These are phyloP conservation scores for Porodaedalea pini DNA, from an alignment of 1,284 basidiomycete genomes.

Conservation along the genomic window DNA sequence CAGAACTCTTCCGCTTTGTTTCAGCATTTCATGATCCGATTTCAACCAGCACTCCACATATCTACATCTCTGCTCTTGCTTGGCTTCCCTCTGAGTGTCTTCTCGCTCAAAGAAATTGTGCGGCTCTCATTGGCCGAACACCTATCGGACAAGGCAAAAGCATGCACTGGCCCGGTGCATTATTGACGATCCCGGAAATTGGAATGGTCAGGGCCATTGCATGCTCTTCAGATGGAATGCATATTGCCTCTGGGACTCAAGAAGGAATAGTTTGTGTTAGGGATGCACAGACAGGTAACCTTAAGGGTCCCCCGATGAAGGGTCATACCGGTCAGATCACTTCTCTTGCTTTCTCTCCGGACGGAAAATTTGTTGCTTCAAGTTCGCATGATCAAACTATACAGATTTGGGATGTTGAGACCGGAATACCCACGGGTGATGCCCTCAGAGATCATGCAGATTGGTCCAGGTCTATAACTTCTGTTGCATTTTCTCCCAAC, in stretches of 20 bases:
- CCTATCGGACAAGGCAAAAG: neutral
- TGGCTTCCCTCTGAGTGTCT: slow-evolving; percentile 22
- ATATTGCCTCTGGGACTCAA: slow-evolving; percentile 12
- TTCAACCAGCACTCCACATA: slow-evolving; percentile 23
- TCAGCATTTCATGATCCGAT: slow-evolving; percentile 20
- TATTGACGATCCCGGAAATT: neutral
- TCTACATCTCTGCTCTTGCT: slow-evolving; percentile 26
- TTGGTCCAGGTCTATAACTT: neutral
- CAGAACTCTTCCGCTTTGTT: slow-evolving; percentile 23
- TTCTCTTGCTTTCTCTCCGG: slow-evolving; percentile 22
- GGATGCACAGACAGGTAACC: slow-evolving; percentile 4
- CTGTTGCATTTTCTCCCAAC: slow-evolving; percentile 21
- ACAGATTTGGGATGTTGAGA: slow-evolving; percentile 16
- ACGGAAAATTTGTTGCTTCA: slow-evolving; percentile 16
- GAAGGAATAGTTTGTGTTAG: slow-evolving; percentile 12
- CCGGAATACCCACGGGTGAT: neutral
- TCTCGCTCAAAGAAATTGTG: neutral
- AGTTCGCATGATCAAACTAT: slow-evolving; percentile 11
- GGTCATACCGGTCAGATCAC: slow-evolving; percentile 21
- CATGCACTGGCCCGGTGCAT: neutral
- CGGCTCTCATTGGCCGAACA: neutral
- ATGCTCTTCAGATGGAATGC: slow-evolving; percentile 17
- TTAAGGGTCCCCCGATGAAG: neutral
- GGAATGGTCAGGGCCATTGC: slow-evolving; percentile 2
- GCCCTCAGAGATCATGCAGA: slow-evolving; percentile 6